Evolutionary conservation across 306 rosid species (phyloP).

Genomic region (Glycyrrhiza uralensis): DNA sequence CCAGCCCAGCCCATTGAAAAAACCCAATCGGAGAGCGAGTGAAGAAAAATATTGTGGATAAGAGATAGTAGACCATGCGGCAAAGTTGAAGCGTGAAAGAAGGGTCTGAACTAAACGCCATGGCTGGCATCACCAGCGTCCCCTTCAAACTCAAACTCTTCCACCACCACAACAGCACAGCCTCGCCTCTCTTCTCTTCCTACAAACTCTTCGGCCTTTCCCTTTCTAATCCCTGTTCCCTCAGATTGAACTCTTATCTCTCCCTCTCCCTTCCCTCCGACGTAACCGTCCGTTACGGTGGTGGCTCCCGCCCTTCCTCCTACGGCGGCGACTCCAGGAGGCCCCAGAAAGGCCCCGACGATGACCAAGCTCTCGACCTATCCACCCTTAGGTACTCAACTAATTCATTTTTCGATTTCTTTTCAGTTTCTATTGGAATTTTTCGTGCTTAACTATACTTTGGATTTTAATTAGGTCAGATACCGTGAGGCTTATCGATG

Average conservation of each 20-base stretch:
- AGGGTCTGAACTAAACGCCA: constrained; percentile 23
- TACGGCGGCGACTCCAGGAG: constrained; percentile 39
- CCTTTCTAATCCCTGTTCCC: constrained; percentile 26
- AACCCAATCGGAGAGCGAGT: not conserved
- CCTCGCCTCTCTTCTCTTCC: constrained; percentile 38
- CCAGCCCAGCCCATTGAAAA: no score
- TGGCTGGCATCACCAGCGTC: constrained; percentile 75
- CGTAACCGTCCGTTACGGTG: constrained; percentile 53
- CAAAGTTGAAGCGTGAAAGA: constrained; percentile 13
- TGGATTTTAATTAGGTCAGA: constrained; percentile 60
- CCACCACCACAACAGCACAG: constrained; percentile 4
- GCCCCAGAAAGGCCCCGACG: constrained; percentile 39
- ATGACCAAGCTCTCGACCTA: constrained; percentile 62
- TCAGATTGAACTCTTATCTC: constrained; percentile 27
- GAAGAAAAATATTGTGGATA: constrained; percentile 7
- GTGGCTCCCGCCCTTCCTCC: constrained; percentile 43
- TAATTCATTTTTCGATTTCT: not conserved
- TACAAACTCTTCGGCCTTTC: constrained; percentile 59
- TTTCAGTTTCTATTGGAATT: not conserved
- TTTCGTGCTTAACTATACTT: constrained; percentile 4
- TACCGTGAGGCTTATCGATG: constrained; percentile 84
- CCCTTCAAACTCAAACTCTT: constrained; percentile 46
- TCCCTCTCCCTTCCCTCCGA: constrained; percentile 18
- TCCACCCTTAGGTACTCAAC: constrained; percentile 52
- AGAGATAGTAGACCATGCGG: constrained; percentile 4